These are phyloP conservation scores for Saururus chinensis DNA, from an alignment of 164 flowering plant species.

Conservation along the genomic window DNA sequence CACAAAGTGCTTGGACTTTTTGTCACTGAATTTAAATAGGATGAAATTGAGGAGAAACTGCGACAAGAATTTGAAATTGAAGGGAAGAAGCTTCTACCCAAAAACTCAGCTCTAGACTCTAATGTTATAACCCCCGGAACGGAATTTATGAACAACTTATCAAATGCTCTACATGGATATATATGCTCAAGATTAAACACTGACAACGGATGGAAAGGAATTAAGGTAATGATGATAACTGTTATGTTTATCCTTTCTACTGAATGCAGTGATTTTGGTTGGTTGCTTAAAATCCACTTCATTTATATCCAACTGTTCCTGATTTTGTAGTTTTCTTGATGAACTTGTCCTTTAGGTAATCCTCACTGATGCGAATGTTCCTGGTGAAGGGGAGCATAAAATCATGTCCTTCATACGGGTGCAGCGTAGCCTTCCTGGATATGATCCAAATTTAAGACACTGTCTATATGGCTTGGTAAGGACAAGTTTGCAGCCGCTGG, in stretches of 20 bases:
- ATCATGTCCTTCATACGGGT: slow-evolving; percentile 48
- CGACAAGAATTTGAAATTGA: slow-evolving; percentile 11
- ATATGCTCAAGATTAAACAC: slow-evolving; percentile 29
- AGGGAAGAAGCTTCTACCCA: slow-evolving; percentile 4
- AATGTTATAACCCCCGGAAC: slow-evolving; percentile 63
- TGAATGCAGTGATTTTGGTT: too few relatives aligned
- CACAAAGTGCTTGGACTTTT: background rate
- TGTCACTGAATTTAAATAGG: background rate
- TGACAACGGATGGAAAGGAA: slow-evolving; percentile 39
- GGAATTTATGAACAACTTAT: slow-evolving; percentile 40
- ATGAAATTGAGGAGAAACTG: slow-evolving; percentile 18
- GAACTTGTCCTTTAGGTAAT: slow-evolving; percentile 28
- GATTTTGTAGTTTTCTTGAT: background rate
- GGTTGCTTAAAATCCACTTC: background rate
- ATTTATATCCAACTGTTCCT: background rate
- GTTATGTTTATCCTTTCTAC: too few relatives aligned
- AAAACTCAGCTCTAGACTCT: slow-evolving; percentile 23
- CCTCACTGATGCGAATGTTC: slow-evolving; percentile 61
- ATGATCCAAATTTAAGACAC: slow-evolving; percentile 58
- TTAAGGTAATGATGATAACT: slow-evolving; percentile 26
- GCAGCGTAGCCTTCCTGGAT: slow-evolving; percentile 46
- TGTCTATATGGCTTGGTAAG: slow-evolving; percentile 65
- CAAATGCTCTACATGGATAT: slow-evolving; percentile 37
- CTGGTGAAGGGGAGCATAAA: slow-evolving; percentile 75
- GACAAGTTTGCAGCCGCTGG: background rate